Percentiles rank a stretch among this genome's conserved stretches.
Conservation (phyloP, 176 grass and related monocot genomes). For the Miscanthus lutarioriparius region DNA sequence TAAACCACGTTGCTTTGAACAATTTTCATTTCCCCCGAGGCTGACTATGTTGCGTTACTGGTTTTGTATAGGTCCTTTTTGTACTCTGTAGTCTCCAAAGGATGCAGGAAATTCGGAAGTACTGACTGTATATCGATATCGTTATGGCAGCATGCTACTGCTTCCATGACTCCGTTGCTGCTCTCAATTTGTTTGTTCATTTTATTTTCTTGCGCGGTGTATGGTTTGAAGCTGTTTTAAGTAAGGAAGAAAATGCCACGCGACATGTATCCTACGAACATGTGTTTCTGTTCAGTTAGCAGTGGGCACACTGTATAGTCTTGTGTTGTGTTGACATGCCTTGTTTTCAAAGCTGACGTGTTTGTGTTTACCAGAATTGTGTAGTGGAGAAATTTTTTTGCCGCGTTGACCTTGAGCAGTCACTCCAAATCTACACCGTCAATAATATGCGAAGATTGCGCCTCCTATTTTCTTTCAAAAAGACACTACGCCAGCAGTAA, state of each 20-base stretch:
- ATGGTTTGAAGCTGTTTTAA: background rate
- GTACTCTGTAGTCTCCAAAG: background rate
- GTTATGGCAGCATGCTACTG: background rate
- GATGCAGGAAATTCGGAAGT: background rate
- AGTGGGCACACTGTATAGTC: background rate
- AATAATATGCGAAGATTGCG: background rate
- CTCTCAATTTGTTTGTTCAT: constrained; percentile 23
- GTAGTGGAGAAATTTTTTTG: background rate
- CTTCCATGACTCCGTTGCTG: background rate
- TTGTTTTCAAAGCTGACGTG: background rate
- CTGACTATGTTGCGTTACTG: background rate
- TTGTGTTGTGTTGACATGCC: background rate
- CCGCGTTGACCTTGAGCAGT: background rate
- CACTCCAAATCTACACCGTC: no score
- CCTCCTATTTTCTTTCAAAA: background rate
- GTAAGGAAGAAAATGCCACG: background rate
- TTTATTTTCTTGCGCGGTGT: background rate
- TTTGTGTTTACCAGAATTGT: background rate
- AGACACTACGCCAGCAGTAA: background rate
- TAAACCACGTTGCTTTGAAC: background rate
- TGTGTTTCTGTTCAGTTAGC: constrained; percentile 4
- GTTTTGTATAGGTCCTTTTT: constrained; percentile 1
- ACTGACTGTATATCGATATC: background rate
- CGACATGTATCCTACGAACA: background rate
- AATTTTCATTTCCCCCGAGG: background rate